Conservation (phyloP, 2,329 filamentous ascomycete species). For the Colletotrichum sublineola region DNA sequence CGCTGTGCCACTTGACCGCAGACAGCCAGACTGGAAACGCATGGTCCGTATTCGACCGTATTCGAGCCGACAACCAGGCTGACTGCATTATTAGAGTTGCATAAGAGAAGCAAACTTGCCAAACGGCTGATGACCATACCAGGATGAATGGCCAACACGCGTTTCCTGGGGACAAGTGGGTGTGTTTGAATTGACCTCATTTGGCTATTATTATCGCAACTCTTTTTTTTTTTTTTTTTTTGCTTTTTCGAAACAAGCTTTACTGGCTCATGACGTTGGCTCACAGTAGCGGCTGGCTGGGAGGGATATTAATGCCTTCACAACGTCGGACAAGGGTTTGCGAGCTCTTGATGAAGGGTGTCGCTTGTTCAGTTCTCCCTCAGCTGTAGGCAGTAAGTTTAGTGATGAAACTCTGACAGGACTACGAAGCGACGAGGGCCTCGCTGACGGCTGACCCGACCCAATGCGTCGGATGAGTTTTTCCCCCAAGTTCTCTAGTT, state of each 20-base stretch:
- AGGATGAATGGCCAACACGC: background rate
- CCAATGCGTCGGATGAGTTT: constrained; percentile 17
- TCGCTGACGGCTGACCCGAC: constrained; percentile 38
- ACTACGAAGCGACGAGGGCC: constrained; percentile 22
- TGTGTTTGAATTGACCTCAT: constrained; percentile 28
- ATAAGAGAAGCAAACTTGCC: constrained; percentile 1
- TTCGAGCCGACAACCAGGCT: constrained; percentile 16
- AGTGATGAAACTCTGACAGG: constrained; percentile 39
- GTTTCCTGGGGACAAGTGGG: background rate
- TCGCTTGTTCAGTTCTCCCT: background rate
- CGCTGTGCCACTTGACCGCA: constrained; percentile 31
- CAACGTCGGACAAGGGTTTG: constrained; percentile 15
- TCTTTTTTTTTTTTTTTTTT: constrained; percentile 14
- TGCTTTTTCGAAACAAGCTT: constrained; percentile 14
- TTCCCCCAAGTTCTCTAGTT: background rate
- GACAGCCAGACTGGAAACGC: constrained; percentile 14
- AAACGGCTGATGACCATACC: constrained; percentile 1
- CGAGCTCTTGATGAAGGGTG: constrained; percentile 2
- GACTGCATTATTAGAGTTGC: constrained; percentile 32
- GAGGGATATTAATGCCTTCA: constrained; percentile 25
- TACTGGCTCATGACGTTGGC: constrained; percentile 29
- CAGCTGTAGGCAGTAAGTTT: constrained; percentile 30
- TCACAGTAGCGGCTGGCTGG: constrained; percentile 11
- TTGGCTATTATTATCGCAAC: constrained; percentile 28
- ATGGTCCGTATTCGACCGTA: constrained; percentile 24